Evolutionary conservation across 2,329 filamentous ascomycete species (phyloP), one percentile per base, ranked within the genome.

Genomic region (Diaporthe destruens): DNA sequence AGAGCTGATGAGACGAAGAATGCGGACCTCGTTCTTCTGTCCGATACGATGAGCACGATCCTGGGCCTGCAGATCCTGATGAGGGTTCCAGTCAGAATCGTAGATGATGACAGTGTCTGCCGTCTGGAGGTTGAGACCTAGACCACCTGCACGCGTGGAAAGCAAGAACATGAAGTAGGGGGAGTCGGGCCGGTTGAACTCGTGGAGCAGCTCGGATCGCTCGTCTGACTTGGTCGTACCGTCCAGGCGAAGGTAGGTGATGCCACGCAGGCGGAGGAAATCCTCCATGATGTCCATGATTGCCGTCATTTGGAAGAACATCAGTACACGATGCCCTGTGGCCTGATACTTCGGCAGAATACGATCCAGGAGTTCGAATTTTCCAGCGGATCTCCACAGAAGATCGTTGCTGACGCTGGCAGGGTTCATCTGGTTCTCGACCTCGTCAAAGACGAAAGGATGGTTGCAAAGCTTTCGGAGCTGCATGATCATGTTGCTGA

Each of bases 211-310:
- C 67, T 98, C 95, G 1, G 95, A 98, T 76, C 96, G 94, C 83
- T 99, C 96, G 79, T 99, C 96, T 1, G 96, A 95, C 82, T 99
- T 99, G 57, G 96, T 99, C 0, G 95, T 96, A 85, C 96, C 96
- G 79, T 99, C 96, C 73, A 99, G 87, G 81, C 96, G 95, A 76
- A 99, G 88, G 81, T 97, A 99, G 79, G 93, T 88, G 77, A 98
- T 87, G 59, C 92, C 93, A 76, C 94, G 90, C 79, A 94, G 92
- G 4, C 96, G 92, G 75, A 99, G 84, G 81, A 97, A 99, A 81
- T 99, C 96, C 78, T 99, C 96, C 96, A 99, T 98, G 79, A 99
- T 99, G 84, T 99, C 98, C 96, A 99, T 99, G 81, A 99, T 99
- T 75, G 97, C 95, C 5, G 96, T 99, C 96, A 99, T 99, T 82